Evolutionary conservation across 306 rosid species (phyloP), one percentile per base, ranked within the genome.

Genomic region (Mucuna pruriens): DNA sequence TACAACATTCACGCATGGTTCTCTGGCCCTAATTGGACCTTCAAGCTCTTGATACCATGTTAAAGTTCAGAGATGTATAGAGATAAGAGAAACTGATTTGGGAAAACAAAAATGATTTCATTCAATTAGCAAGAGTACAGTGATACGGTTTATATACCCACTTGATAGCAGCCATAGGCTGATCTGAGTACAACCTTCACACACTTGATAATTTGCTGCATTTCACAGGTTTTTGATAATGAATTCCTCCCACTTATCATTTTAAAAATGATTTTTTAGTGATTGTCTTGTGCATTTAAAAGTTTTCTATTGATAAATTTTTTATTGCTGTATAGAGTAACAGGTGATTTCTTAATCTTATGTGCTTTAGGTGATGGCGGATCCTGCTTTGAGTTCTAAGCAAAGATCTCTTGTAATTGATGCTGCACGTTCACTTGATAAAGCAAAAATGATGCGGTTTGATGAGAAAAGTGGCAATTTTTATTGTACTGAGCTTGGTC

Each of bases 401-500:
- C 99, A 95, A 86, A 90, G 99, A 85, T 87, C 92, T 83, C 90
- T 95, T 22, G 88, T 95, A 57, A 84, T 92, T 75, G 99, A 93
- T 86, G 97, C 97, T 83, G 99, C 99, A 67, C 97, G 99, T 67
- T 85, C 97, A 51, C 97, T 95, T 49, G 99, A 95, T 88, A 93
- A 90, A 85, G 97, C 99, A 65, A 95, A 91, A 88, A 95, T 95
- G 99, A 95, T 95, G 97, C 95, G 99, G 46, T 95, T 95, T 90
- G 99, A 95, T 85, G 99, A 95, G 85, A 95, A 93, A 90, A 95
- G 97, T 82, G 99, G 99, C 86, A 95, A 93, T 78, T 95, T 95
- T 84, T 95, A 93, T 84, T 95, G 99, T 84, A 95, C 99, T 12
- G 99, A 95, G 95, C 97, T 95, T 73, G 99, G 99, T 84, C 99